These are phyloP conservation scores for Porphyra umbilicalis DNA, from an alignment of 31 red algal genomes.

Conservation along the genomic window DNA sequence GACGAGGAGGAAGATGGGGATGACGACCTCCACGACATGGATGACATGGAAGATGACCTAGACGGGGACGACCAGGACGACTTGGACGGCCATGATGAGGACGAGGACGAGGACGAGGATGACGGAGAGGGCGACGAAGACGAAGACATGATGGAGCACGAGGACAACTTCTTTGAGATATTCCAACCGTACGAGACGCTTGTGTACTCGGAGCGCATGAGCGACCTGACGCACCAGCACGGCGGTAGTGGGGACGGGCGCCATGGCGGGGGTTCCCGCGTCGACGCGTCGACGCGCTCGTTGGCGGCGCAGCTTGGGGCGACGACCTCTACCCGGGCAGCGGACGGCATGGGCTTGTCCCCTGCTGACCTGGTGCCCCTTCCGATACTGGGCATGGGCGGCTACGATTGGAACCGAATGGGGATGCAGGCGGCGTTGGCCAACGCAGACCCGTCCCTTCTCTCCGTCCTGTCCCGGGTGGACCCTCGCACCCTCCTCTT, in stretches of 20 bases:
- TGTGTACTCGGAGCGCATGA: neutral
- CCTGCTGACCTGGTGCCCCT: neutral
- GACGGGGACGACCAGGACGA: conserved; percentile 33
- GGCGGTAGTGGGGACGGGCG: conserved; percentile 1
- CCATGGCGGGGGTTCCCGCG: conserved; percentile 1
- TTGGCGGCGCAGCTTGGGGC: neutral
- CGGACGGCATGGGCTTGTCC: neutral
- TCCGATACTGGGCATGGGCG: neutral
- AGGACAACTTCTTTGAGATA: conserved; percentile 16
- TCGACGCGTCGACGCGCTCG: conserved; percentile 3
- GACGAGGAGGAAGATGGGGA: conserved; percentile 35
- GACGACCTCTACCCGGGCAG: neutral
- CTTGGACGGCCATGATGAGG: conserved; percentile 17
- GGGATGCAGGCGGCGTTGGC: neutral
- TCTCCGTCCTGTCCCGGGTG: neutral
- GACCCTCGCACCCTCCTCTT: neutral
- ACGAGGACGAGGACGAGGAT: conserved; percentile 31
- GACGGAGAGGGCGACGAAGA: conserved; percentile 2
- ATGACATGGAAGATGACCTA: conserved; percentile 13
- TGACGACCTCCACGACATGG: conserved; percentile 18
- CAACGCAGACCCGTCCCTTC: neutral
- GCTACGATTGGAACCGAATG: neutral
- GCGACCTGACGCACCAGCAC: neutral
- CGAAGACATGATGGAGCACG: neutral
- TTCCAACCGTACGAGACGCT: conserved; percentile 2